These are phyloP conservation scores for Bruguiera sexangula DNA, from an alignment of 345 rosid species.

Conservation along the genomic window DNA sequence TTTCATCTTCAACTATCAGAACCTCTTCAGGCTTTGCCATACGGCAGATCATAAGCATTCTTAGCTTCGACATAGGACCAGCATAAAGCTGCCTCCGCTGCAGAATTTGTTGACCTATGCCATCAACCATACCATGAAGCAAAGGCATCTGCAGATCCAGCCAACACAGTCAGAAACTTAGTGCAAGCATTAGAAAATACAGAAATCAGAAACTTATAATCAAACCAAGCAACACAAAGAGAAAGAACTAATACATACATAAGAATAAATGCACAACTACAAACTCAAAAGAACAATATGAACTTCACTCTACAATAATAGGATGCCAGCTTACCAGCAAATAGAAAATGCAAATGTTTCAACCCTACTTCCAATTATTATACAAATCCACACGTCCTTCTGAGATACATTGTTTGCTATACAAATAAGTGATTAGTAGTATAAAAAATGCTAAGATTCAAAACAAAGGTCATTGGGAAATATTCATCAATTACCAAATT, in stretches of 20 bases:
- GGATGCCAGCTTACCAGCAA: neutral
- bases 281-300: neutral
- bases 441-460: no score
- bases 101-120: conserved; percentile 66
- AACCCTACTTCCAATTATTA: no score
- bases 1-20: conserved; percentile 98
- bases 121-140: conserved; percentile 78
- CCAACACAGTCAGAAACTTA: conserved; percentile 21
- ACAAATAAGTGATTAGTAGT: no score
- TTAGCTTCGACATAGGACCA: conserved; percentile 78
- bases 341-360: no score
- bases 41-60: conserved; percentile 93
- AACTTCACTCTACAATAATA: neutral
- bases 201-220: neutral
- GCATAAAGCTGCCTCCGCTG: conserved; percentile 91
- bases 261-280: neutral
- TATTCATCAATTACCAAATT: neutral
- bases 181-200: neutral
- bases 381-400: no score
- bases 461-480: no score
- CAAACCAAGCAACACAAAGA: neutral
- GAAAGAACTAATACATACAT: neutral
- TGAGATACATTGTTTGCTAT: no score
- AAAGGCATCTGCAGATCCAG: conserved; percentile 56
- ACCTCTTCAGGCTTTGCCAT: conserved; percentile 99